Conservation (phyloP, 257 asterid genomes). For the Petunia axillaris region DNA sequence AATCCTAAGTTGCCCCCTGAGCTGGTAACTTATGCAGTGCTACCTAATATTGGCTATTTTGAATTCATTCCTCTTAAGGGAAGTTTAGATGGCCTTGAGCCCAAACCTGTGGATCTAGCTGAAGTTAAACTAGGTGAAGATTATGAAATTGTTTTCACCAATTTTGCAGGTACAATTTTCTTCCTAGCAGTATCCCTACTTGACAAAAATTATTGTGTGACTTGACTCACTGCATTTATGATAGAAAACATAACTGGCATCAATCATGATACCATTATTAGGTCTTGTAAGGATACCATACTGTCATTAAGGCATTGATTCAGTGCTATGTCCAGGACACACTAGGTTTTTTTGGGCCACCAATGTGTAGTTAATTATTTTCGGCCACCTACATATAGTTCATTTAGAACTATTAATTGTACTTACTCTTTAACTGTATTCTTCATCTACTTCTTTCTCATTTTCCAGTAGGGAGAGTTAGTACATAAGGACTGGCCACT, state of each 20-base stretch:
- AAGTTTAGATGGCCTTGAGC: constrained; percentile 37
- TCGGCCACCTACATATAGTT: not conserved
- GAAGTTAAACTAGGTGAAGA: constrained; percentile 76
- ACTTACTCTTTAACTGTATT: not conserved
- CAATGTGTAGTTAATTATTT: not conserved
- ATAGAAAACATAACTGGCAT: not conserved
- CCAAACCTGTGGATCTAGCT: constrained; percentile 63
- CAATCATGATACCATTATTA: constrained; percentile 11
- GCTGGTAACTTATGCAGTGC: constrained; percentile 68
- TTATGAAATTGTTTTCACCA: constrained; percentile 81
- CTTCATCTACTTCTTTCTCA: not conserved
- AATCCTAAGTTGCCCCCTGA: constrained; percentile 79
- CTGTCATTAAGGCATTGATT: not conserved
- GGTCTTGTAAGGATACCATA: constrained; percentile 5
- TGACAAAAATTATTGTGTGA: not conserved
- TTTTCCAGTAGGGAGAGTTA: not conserved
- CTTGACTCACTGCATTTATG: not conserved
- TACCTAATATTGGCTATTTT: constrained; percentile 82
- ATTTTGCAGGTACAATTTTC: constrained; percentile 63
- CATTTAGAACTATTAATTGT: not conserved
- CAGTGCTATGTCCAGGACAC: not conserved
- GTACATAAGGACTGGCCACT: not conserved
- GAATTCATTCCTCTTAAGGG: constrained; percentile 75
- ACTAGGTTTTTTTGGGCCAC: not conserved
- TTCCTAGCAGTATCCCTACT: not conserved